These are phyloP conservation scores for Termitomyces sp. DNA, from an alignment of 768 basidiomycete species.

Conservation along the genomic window DNA sequence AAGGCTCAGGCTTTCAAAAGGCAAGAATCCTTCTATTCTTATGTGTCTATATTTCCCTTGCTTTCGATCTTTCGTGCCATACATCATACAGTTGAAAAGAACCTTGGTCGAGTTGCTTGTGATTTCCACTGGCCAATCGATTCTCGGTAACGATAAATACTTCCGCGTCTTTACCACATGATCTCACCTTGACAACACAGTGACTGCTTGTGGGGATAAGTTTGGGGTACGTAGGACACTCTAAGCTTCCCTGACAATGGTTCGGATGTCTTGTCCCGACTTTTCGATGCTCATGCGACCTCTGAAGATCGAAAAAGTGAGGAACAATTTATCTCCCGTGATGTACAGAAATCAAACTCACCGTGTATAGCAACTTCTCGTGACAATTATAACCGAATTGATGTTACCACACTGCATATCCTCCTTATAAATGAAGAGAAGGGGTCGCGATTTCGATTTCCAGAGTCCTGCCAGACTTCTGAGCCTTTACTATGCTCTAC, in stretches of 20 bases:
- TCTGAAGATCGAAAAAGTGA: conserved; percentile 1
- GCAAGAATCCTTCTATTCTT: neutral
- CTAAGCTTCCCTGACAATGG: neutral
- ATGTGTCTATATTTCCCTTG: too few species aligned
- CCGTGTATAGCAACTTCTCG: conserved; percentile 4
- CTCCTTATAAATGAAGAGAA: neutral
- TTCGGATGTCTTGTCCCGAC: neutral
- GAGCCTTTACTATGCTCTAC: neutral
- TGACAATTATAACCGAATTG: neutral
- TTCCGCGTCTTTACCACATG: neutral
- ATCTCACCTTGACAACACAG: neutral
- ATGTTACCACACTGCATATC: neutral
- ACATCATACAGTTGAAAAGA: neutral
- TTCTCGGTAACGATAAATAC: neutral
- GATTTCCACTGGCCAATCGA: conserved; percentile 1
- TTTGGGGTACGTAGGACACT: too few species aligned
- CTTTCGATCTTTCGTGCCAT: too few species aligned
- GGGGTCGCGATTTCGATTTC: too few species aligned
- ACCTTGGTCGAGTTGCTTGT: neutral
- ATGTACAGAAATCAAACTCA: neutral
- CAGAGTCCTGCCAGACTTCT: neutral
- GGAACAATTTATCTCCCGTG: conserved; percentile 3
- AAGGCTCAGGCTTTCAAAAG: neutral
- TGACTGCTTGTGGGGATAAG: neutral
- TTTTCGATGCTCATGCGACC: neutral